Evolutionary conservation across 2,329 filamentous ascomycete species (phyloP).

Genomic region (Cladosporium sp.): DNA sequence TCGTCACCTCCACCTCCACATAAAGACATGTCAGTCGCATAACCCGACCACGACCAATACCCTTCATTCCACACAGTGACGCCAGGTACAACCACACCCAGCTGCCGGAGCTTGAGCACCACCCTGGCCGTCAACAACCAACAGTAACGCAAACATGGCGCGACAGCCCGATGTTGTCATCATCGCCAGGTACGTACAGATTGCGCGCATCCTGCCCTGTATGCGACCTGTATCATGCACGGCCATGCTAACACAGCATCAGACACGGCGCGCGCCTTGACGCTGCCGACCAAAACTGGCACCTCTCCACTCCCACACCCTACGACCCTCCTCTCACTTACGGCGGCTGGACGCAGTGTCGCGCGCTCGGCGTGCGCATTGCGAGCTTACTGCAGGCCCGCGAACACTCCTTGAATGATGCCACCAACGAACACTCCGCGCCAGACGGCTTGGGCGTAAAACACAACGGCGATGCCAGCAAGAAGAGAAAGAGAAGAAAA

Average conservation of each 20-base stretch:
- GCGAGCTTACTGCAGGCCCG: constrained; percentile 61
- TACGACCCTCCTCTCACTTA: constrained; percentile 96
- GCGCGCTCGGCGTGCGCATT: constrained; percentile 77
- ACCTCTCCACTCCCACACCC: constrained; percentile 84
- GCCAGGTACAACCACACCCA: no score
- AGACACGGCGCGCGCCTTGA: constrained; percentile 93
- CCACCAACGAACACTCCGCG: background rate
- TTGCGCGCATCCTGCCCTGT: constrained; percentile 1
- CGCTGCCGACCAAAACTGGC: constrained; percentile 92
- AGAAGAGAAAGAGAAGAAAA: constrained; percentile 50
- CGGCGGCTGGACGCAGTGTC: constrained; percentile 85
- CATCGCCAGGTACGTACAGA: constrained; percentile 41
- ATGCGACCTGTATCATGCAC: constrained; percentile 11
- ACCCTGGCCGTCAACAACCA: background rate
- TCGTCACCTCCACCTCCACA: no score
- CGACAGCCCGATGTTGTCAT: constrained; percentile 47
- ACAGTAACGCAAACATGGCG: constrained; percentile 29
- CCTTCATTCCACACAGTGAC: no score
- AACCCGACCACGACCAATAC: no score
- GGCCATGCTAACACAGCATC: constrained; percentile 11
- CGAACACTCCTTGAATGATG: constrained; percentile 31
- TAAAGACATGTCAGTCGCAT: no score
- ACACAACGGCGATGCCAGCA: constrained; percentile 4
- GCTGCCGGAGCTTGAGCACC: background rate
- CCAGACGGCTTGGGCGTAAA: background rate